Evolutionary conservation across 1,139 yeast genomes (phyloP).

Genomic region (Pichia sp.): DNA sequence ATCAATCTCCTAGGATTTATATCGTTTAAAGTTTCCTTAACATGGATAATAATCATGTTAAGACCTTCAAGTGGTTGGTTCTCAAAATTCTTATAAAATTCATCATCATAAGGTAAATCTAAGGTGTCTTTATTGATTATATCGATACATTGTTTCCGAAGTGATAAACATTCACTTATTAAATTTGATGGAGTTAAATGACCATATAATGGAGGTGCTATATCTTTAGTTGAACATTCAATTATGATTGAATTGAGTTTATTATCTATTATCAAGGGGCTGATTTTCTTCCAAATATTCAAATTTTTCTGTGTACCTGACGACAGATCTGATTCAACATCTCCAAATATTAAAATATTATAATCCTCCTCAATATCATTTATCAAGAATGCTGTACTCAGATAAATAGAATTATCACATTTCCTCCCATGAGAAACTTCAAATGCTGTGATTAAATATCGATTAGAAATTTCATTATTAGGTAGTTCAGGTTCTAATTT

Average conservation of each 20-base stretch:
- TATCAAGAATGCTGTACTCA: conserved; percentile 31
- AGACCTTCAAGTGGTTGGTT: conserved; percentile 39
- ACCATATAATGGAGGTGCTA: conserved; percentile 55
- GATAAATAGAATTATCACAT: conserved; percentile 19
- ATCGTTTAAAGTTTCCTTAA: conserved; percentile 45
- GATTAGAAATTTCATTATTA: conserved; percentile 17
- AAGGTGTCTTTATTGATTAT: conserved; percentile 8
- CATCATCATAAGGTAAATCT: conserved; percentile 17
- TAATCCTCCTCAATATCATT: conserved; percentile 22
- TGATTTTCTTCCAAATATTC: conserved; percentile 50
- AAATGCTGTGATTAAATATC: conserved; percentile 27
- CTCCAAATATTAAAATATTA: conserved; percentile 65
- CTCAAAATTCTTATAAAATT: conserved; percentile 8
- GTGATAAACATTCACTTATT: conserved; percentile 45
- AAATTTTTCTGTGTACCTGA: conserved; percentile 39
- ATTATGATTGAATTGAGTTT: conserved; percentile 50
- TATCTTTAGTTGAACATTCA: conserved; percentile 65
- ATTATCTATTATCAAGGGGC: conserved; percentile 36
- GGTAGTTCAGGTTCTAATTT: conserved; percentile 2
- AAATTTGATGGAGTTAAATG: conserved; percentile 67
- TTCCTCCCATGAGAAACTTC: conserved; percentile 31
- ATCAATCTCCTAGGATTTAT: conserved; percentile 52
- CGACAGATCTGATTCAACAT: conserved; percentile 61
- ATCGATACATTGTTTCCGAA: conserved; percentile 28
- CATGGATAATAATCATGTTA: conserved; percentile 60